A percentile compares a stretch with the other conserved stretches of the same genome.
phyloP scores from a whole-genome alignment of 164 flowering plant species.

The Protea cynaroides region DNA sequence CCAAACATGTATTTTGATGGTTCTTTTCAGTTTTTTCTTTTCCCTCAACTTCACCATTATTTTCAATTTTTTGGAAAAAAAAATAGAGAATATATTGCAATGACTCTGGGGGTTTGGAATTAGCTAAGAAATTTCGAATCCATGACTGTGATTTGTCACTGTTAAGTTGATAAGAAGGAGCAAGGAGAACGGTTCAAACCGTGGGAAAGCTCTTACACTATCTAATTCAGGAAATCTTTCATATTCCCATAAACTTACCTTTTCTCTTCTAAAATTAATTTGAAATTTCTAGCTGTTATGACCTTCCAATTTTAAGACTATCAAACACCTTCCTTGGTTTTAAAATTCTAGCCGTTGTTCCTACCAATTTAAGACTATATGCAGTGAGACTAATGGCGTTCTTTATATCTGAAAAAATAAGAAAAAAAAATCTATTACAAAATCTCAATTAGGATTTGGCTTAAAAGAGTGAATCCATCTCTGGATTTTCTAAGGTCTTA shows the following conservation, averaged over 20 bases:
- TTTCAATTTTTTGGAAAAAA: too few relatives aligned
- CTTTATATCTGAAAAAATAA: background rate
- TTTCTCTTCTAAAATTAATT: background rate
- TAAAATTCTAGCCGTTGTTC: too few relatives aligned
- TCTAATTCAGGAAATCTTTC: conserved; percentile 2
- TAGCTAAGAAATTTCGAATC: too few relatives aligned
- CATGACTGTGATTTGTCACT: too few relatives aligned
- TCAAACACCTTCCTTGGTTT: background rate
- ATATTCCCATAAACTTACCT: background rate
- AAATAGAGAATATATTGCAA: too few relatives aligned
- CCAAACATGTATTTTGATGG: conserved; percentile 58
- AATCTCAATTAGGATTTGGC: conserved; percentile 3
- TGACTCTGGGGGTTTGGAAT: too few relatives aligned
- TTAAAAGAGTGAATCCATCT: conserved; percentile 1
- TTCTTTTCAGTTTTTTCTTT: too few relatives aligned
- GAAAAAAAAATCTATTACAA: conserved; percentile 3
- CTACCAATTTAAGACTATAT: too few relatives aligned
- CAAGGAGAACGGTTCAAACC: too few relatives aligned
- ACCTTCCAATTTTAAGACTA: conserved; percentile 3
- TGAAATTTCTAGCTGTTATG: conserved; percentile 20
- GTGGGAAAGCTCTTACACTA: too few relatives aligned
- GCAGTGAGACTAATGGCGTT: too few relatives aligned
- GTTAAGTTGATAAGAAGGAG: too few relatives aligned
- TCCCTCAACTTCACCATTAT: background rate
- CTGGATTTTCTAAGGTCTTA: conserved; percentile 8